These are phyloP conservation scores for Chrysochromulina tobinii DNA, from an alignment of 78 protist genomes.

Conservation along the genomic window DNA sequence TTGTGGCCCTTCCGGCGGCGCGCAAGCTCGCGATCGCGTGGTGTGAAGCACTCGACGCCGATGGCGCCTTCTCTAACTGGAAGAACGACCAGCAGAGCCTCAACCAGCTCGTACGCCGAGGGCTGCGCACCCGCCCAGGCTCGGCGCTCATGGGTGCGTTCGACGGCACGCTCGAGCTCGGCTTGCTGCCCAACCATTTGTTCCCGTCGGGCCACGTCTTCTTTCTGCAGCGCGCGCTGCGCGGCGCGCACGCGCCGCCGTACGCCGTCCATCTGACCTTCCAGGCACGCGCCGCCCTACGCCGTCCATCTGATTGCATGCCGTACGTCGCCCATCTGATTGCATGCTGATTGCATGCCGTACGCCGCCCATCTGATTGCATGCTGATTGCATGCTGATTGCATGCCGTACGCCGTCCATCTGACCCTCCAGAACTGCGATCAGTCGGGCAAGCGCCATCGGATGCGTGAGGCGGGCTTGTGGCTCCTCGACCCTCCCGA, in stretches of 20 bases:
- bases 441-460: not conserved
- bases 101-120: not conserved
- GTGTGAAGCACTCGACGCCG: not conserved
- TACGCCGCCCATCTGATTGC: not conserved
- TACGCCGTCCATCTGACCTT: not conserved
- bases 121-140: not conserved
- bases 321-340: not conserved
- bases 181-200: not conserved
- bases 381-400: too few species aligned
- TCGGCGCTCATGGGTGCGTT: not conserved
- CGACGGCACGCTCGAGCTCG: not conserved
- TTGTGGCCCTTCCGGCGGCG: not conserved
- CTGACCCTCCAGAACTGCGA: conserved; percentile 18
- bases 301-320: too few species aligned
- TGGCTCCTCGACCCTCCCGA: not conserved
- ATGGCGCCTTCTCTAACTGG: not conserved
- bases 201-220: conserved; percentile 10
- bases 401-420: not conserved
- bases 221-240: not conserved
- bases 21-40: not conserved
- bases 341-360: not conserved
- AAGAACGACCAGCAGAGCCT: not conserved
- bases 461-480: not conserved
- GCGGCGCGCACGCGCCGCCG: not conserved
- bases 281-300: too few species aligned